Base-by-base conservation (phyloP, 768 basidiomycete species). In the Collybia sordida region DNA sequence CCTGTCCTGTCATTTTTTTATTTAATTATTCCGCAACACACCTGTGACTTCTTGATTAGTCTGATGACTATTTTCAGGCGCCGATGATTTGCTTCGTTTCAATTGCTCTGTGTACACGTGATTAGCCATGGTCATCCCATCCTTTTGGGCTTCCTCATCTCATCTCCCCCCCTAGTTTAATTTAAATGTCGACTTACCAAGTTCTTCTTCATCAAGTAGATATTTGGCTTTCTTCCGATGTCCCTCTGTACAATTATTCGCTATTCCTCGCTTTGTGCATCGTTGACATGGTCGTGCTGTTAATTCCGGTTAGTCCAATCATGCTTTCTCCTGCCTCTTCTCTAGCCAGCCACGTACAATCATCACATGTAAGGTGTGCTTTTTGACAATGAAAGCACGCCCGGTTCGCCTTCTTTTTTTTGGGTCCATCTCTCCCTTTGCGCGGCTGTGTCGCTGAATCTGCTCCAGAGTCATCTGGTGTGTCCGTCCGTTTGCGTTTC, bases 141-240 rank as follows among this genome's bases (percentile, higher is more conserved):
- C 54, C n/a, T n/a, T n/a, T n/a, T n/a, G n/a, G n/a, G n/a, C n/a
- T n/a, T n/a, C n/a, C n/a, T n/a, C 50, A 62, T 51, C 56, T 62
- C 46, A 54, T 53, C 6, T 7, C 25, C 31, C 31, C 21, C 28
- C n/a, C n/a, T n/a, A n/a, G n/a, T n/a, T n/a, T n/a, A n/a, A n/a
- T n/a, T n/a, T n/a, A n/a, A n/a, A n/a, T n/a, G n/a, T n/a, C n/a
- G n/a, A 68, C 77, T 50, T 64, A 91, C 93, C 89, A 49, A 95
- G 85, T 65, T 98, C 95, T 40, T 91, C 90, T 36, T 95, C 92
- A 66, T 96, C 93, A 49, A 96, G 74, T 14, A 99, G 81, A 68
- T 98, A 99, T 63, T 98, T 98, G 8, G 97, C 96, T 71, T 98
- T 98, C 71, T 99, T 99, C 60, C 97, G 83, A 55, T 90, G 88